These are phyloP conservation scores for Aspergillus cejpii DNA, from an alignment of 2,329 filamentous ascomycete genomes.

Conservation along the genomic window DNA sequence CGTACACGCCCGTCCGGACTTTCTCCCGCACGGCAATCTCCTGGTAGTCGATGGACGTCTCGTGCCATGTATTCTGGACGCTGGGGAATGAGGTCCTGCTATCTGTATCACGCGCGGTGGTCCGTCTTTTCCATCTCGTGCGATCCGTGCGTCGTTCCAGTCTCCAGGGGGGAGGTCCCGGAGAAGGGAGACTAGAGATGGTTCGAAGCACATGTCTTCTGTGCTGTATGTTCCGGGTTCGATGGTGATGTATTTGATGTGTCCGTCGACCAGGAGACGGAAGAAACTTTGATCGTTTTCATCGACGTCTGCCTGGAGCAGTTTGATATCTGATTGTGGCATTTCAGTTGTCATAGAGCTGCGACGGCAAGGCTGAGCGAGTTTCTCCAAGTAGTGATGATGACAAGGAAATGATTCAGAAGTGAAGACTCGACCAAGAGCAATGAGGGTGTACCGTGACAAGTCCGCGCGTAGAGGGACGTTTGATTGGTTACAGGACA, in stretches of 20 bases:
- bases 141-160: slow-evolving; percentile 28
- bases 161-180: slow-evolving; percentile 22
- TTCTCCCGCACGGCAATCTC: slow-evolving; percentile 17
- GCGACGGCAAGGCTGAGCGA: too few species aligned
- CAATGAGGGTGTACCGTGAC: too few species aligned
- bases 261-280: slow-evolving; percentile 19
- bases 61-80: slow-evolving; percentile 21
- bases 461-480: too few species aligned
- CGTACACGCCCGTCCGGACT: slow-evolving; percentile 22
- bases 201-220: slow-evolving; percentile 28
- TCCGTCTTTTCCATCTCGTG: slow-evolving; percentile 11
- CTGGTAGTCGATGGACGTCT: slow-evolving; percentile 17
- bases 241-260: slow-evolving; percentile 28
- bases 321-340: too few species aligned
- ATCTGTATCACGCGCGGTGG: slow-evolving; percentile 17
- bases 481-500: too few species aligned
- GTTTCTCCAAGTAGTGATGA: too few species aligned
- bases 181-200: slow-evolving; percentile 19
- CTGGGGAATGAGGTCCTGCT: slow-evolving; percentile 16
- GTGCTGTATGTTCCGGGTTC: slow-evolving; percentile 20
- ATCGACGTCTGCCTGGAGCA: slow-evolving; percentile 25
- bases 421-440: too few species aligned
- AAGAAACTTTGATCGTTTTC: slow-evolving; percentile 25
- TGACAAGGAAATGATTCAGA: too few species aligned
- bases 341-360: too few species aligned